phyloP scores from a whole-genome alignment of 257 asterid species.

The Solanum bulbocastanum region DNA sequence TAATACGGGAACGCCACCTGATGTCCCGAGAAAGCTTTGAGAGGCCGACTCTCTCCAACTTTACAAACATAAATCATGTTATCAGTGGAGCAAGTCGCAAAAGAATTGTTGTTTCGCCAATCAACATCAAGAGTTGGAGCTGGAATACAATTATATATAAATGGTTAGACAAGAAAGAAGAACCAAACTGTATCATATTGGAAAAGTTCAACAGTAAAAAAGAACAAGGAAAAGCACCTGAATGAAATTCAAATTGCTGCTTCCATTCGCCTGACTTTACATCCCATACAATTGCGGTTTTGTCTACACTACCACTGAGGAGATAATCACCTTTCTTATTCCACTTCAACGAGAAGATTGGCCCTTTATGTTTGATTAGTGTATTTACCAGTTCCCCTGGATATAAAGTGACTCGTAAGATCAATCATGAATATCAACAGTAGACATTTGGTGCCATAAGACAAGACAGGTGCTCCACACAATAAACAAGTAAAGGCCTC shows the following conservation, averaged over 20 bases:
- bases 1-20: constrained; percentile 38
- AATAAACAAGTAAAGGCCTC: not conserved
- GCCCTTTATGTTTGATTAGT: constrained; percentile 86
- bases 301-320: constrained; percentile 95
- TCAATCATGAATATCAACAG: not conserved
- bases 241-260: constrained; percentile 88
- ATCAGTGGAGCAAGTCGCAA: constrained; percentile 99
- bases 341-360: constrained; percentile 97
- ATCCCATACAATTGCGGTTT: constrained; percentile 98
- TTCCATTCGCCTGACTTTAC: constrained; percentile 89
- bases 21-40: constrained; percentile 76
- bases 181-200: not conserved
- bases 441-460: not conserved
- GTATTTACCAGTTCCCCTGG: constrained; percentile 83
- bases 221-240: constrained; percentile 40
- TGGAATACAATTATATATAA: constrained; percentile 6
- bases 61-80: constrained; percentile 90
- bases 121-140: constrained; percentile 97
- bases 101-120: constrained; percentile 82
- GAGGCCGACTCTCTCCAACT: constrained; percentile 83
- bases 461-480: not conserved
- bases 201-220: not conserved
- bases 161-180: not conserved
- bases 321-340: constrained; percentile 93
- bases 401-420: constrained; percentile 13